Evolutionary conservation across 2,329 filamentous ascomycete species (phyloP).

Genomic region (Fusarium armeniacum): DNA sequence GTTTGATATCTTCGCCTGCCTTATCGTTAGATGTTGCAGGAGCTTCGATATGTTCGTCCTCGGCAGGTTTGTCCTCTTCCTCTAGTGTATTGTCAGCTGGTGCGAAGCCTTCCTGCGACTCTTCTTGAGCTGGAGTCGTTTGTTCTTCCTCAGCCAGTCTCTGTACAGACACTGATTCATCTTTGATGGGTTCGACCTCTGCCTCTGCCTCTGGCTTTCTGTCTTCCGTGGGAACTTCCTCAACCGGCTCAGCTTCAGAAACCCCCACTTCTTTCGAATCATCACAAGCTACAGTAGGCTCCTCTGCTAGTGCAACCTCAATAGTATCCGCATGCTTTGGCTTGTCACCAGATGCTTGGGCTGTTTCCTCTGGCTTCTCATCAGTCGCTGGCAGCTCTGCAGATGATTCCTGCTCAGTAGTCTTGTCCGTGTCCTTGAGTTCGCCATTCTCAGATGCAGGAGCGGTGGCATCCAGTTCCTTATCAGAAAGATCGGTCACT

Average conservation of each 20-base stretch:
- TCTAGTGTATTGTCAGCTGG: slow-evolving; percentile 32
- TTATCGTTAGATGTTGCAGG: slow-evolving; percentile 23
- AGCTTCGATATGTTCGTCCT: slow-evolving; percentile 33
- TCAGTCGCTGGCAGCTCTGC: slow-evolving; percentile 9
- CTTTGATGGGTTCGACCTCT: slow-evolving; percentile 9
- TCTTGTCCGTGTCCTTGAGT: slow-evolving; percentile 7
- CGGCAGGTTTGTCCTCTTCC: slow-evolving; percentile 29
- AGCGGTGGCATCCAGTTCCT: not conserved
- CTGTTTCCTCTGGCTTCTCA: slow-evolving; percentile 15
- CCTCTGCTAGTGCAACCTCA: slow-evolving; percentile 1
- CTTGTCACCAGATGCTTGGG: slow-evolving; percentile 6
- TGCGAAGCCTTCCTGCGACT: slow-evolving; percentile 30
- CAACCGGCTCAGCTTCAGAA: slow-evolving; percentile 4
- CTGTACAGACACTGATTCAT: slow-evolving; percentile 13
- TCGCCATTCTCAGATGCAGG: slow-evolving; percentile 5
- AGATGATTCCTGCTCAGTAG: slow-evolving; percentile 9
- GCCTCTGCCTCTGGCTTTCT: slow-evolving; percentile 6
- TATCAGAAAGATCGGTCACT: not conserved
- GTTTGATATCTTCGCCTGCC: slow-evolving; percentile 30
- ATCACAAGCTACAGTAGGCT: slow-evolving; percentile 1
- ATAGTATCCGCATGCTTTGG: not conserved
- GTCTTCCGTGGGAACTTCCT: slow-evolving; percentile 8
- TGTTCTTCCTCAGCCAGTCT: slow-evolving; percentile 15
- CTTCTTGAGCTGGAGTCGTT: slow-evolving; percentile 18
- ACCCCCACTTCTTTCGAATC: slow-evolving; percentile 4